Evolutionary conservation across 805 yeast genomes (phyloP).

Genomic region (Candida michaelii): DNA sequence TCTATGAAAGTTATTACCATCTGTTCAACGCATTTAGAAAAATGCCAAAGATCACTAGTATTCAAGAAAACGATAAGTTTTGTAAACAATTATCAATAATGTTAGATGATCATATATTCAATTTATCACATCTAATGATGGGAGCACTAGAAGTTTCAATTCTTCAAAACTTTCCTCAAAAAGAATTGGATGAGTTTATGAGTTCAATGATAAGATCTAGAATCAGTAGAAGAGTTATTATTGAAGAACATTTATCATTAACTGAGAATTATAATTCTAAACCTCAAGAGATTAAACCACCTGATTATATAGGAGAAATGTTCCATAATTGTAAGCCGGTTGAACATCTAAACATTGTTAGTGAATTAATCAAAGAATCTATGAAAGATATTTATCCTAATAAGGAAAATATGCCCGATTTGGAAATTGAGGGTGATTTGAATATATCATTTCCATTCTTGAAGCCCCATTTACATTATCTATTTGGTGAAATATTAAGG

Average conservation of each 20-base stretch:
- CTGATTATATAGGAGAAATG: constrained; percentile 71
- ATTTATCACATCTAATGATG: constrained; percentile 87
- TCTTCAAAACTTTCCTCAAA: constrained; percentile 55
- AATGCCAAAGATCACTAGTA: constrained; percentile 61
- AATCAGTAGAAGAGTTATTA: constrained; percentile 84
- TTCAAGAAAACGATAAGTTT: constrained; percentile 75
- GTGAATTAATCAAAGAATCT: constrained; percentile 47
- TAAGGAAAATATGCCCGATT: constrained; percentile 61
- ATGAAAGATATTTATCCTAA: constrained; percentile 55
- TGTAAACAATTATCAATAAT: constrained; percentile 62
- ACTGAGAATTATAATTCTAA: constrained; percentile 59
- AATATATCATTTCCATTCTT: constrained; percentile 76
- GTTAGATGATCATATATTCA: constrained; percentile 75
- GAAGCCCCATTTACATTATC: constrained; percentile 80
- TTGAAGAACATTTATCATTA: constrained; percentile 86
- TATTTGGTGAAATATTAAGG: constrained; percentile 83
- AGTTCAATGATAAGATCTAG: constrained; percentile 79
- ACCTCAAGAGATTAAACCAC: constrained; percentile 48
- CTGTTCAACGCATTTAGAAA: constrained; percentile 84
- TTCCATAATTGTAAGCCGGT: constrained; percentile 75
- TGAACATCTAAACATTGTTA: constrained; percentile 62
- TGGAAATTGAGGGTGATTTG: constrained; percentile 71
- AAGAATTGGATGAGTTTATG: constrained; percentile 69
- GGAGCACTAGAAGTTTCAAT: constrained; percentile 85
- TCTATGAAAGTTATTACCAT: constrained; percentile 84